Conservation (phyloP, 2,329 filamentous ascomycete genomes). For the Diaporthe sp. region DNA sequence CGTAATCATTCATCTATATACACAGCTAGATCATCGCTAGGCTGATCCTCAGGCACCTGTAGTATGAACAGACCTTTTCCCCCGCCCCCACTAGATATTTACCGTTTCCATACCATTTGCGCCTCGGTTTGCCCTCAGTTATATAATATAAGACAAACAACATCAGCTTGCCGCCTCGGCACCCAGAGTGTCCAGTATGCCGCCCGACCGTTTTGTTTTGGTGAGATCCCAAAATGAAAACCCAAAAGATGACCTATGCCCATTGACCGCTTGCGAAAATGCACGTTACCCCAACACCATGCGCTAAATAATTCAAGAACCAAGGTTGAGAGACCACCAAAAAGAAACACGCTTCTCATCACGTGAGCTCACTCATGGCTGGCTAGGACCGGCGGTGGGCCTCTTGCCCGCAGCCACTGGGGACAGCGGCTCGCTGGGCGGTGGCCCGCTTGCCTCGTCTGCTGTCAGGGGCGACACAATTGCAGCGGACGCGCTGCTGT, state of each 20-base stretch:
- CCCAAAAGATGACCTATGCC: background rate
- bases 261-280: constrained; percentile 23
- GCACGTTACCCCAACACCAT: constrained; percentile 27
- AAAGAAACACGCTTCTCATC: background rate
- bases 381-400: background rate
- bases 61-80: constrained; percentile 10
- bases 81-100: background rate
- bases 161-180: background rate
- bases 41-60: background rate
- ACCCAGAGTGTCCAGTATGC: constrained; percentile 3
- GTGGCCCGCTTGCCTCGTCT: background rate
- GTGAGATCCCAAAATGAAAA: background rate
- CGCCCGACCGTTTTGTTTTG: constrained; percentile 8
- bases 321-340: background rate
- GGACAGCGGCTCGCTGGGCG: constrained; percentile 2
- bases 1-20: constrained; percentile 24
- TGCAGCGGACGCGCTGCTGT: constrained; percentile 25
- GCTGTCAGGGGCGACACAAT: constrained; percentile 14
- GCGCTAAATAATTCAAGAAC: constrained; percentile 22
- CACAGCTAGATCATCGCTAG: constrained; percentile 9
- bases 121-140: constrained; percentile 6
- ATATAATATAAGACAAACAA: background rate
- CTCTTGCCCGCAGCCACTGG: constrained; percentile 16
- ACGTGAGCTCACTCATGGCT: constrained; percentile 10
- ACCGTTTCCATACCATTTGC: background rate